A percentile compares a stretch with the other conserved stretches of the same genome.
Conservation (phyloP, 331 rosid species). For the Cucumis variabilis region DNA sequence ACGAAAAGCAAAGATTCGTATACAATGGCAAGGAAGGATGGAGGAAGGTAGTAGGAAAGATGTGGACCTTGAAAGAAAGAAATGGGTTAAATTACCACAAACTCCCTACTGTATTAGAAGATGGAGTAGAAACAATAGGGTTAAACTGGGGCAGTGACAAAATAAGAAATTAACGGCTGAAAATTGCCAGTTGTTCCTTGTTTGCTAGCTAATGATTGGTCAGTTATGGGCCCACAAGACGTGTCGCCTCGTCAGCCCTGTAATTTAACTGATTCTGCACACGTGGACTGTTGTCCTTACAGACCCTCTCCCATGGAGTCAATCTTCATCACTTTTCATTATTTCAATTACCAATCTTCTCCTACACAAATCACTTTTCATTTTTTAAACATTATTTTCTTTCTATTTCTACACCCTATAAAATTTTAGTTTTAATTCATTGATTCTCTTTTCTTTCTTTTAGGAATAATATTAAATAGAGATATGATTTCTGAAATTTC, state of each 20-base stretch:
- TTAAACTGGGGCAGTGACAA: neutral
- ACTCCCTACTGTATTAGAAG: neutral
- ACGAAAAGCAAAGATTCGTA: neutral
- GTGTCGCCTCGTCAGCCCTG: slow-evolving; percentile 3
- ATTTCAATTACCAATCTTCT: too few species aligned
- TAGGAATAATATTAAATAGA: too few species aligned
- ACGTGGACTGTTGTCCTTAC: neutral
- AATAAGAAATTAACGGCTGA: neutral
- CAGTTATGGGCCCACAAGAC: neutral
- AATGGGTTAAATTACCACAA: neutral
- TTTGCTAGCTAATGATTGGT: slow-evolving; percentile 9
- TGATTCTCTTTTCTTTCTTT: too few species aligned
- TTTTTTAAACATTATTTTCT: too few species aligned
- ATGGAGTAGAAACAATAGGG: neutral
- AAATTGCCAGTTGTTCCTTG: neutral
- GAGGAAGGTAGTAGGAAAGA: too few species aligned
- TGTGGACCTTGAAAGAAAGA: too few species aligned
- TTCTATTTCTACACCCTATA: too few species aligned
- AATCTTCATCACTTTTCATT: neutral
- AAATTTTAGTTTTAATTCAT: too few species aligned
- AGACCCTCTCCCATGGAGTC: neutral
- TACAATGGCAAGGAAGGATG: neutral
- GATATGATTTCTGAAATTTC: too few species aligned
- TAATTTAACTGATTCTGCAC: neutral
- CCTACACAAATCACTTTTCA: too few species aligned